Conservation (phyloP, 306 rosid genomes). For the Gillenia trifoliata region DNA sequence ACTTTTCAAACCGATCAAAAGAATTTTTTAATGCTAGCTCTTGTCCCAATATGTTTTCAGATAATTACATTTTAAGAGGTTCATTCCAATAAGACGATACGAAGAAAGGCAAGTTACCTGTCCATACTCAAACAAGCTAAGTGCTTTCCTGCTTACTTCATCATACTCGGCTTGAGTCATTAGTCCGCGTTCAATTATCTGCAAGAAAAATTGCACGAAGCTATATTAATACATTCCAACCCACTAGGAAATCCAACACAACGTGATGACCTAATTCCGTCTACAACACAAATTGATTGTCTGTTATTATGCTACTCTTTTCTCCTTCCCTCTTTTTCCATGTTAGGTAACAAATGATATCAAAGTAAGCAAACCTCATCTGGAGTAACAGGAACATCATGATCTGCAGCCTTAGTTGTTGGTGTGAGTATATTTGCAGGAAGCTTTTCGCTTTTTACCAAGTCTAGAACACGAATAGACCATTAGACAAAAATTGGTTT, state of each 20-base stretch:
- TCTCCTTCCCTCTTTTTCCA: not conserved
- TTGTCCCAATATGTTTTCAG: not conserved
- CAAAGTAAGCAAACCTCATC: conserved; percentile 55
- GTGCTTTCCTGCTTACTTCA: conserved; percentile 78
- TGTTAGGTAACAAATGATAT: not conserved
- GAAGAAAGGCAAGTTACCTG: conserved; percentile 50
- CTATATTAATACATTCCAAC: not conserved
- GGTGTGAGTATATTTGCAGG: conserved; percentile 79
- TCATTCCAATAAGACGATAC: not conserved
- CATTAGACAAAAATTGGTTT: conserved; percentile 10
- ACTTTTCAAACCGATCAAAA: not conserved
- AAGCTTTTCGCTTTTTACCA: conserved; percentile 84
- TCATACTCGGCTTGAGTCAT: conserved; percentile 77
- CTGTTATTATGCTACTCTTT: not conserved
- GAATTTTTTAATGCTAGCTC: not conserved
- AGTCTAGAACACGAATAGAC: conserved; percentile 39
- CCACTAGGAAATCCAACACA: not conserved
- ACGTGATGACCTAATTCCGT: not conserved
- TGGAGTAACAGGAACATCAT: conserved; percentile 84
- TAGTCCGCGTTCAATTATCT: conserved; percentile 67
- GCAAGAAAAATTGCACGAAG: conserved; percentile 28
- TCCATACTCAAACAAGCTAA: conserved; percentile 74
- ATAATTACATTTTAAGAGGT: not conserved
- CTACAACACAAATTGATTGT: not conserved
- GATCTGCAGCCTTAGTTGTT: conserved; percentile 91